These are phyloP conservation scores for Diplodia mutila DNA, from an alignment of 2,329 filamentous ascomycete genomes.

Conservation along the genomic window DNA sequence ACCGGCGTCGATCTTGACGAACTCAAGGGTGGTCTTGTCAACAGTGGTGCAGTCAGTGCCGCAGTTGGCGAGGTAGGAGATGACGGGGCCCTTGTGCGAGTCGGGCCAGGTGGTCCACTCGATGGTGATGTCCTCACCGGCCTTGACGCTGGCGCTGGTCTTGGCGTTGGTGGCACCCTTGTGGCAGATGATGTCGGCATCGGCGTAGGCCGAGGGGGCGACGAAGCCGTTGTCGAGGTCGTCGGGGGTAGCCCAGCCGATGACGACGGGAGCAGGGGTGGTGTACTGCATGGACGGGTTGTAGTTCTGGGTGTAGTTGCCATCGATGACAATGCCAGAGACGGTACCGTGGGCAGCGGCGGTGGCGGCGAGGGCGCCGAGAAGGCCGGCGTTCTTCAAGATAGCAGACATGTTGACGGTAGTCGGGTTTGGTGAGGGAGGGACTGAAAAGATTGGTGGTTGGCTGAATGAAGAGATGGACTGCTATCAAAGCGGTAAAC, in stretches of 20 bases:
- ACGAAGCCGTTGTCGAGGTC: conserved; percentile 59
- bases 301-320: conserved; percentile 51
- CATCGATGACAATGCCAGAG: conserved; percentile 51
- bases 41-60: conserved; percentile 58
- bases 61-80: conserved; percentile 67
- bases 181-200: conserved; percentile 66
- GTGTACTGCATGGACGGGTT: conserved; percentile 47
- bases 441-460: conserved; percentile 30
- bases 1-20: conserved; percentile 65
- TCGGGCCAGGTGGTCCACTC: conserved; percentile 70
- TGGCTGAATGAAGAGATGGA: conserved; percentile 21
- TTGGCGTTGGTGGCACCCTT: conserved; percentile 56
- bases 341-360: conserved; percentile 54
- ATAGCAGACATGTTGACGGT: conserved; percentile 37
- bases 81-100: conserved; percentile 65
- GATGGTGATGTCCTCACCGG: conserved; percentile 62
- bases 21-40: conserved; percentile 59
- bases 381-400: conserved; percentile 35
- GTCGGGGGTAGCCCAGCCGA: conserved; percentile 60
- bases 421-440: too few relatives aligned
- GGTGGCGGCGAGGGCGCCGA: conserved; percentile 42
- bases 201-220: conserved; percentile 50
- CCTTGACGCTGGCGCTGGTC: conserved; percentile 60
- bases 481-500: conserved; percentile 26
- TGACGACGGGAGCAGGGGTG: conserved; percentile 41